Base-by-base conservation (phyloP, 148 eudicot species). In the Vaccinium darrowii region DNA sequence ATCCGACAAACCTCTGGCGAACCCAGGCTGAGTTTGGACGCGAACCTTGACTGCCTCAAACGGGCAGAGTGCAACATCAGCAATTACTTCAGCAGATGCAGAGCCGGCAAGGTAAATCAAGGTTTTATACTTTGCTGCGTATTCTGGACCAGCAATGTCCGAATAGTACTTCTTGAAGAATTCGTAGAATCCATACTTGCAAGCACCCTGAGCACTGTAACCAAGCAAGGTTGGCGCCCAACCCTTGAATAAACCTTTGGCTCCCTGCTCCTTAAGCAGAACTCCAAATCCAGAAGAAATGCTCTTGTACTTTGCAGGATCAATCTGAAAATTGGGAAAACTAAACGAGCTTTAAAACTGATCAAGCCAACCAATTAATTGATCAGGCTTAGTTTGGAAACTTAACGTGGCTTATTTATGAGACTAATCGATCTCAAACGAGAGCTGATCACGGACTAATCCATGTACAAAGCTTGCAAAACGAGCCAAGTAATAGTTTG, bases 171-270 rank as follows among this genome's bases (percentile, higher is more conserved):
- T 88, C 71, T 88, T 88, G 76, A 86, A 88, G 72, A 83, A 88
- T 58, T 88, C 90, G 30, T 88, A 88, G 72, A 86, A 81, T 9
- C 90, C 90, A 39, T 56, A 88, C 79, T 88, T 88, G 88, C 74
- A 78, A 76, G 90, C 88, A 77, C 90, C 90, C 77, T 88, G 90
- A 8, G 83, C 85, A 21, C 90, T 84, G n/a, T 88, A 88, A 51
- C 90, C 90, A 43, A 88, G 83, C 79, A 88, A 84, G 76, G 90
- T 88, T 71, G 90, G 90, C 18, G 50, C 85, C 90, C 90, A 88
- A 27, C 90, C 90, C 82, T 23, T 81, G 18, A 88, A 88, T 51
- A 88, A 84, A 10, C 90, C 90, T 86, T 65, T 86, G 25, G 62
- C 57, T 86, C 90, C 90, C 47, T 88, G 90, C 81, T 88, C 90